Evolutionary conservation across 805 yeast species (phyloP).

Genomic region (Candida michaelii): DNA sequence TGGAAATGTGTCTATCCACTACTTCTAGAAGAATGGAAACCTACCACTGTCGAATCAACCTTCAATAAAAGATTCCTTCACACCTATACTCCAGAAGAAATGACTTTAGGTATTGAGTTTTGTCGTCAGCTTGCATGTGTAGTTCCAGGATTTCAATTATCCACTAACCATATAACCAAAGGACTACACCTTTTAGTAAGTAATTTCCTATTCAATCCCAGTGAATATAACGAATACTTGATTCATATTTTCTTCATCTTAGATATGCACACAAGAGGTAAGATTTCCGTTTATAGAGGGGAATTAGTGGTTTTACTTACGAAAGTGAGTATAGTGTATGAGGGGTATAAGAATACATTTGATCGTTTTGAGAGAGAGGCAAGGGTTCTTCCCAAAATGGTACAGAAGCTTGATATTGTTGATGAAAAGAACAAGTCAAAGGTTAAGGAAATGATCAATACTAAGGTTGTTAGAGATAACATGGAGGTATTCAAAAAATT

Average conservation of each 20-base stretch:
- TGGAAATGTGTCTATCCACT: too few species aligned
- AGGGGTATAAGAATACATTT: too few species aligned
- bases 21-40: too few species aligned
- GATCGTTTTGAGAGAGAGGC: too few species aligned
- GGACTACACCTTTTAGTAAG: not conserved
- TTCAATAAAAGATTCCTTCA: not conserved
- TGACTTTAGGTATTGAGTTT: not conserved
- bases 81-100: not conserved
- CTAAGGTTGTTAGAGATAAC: slow-evolving; percentile 10
- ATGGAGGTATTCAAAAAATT: slow-evolving; percentile 14
- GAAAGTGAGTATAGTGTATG: too few species aligned
- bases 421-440: too few species aligned
- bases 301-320: not conserved
- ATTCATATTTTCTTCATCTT: not conserved
- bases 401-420: too few species aligned
- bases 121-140: not conserved
- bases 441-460: too few species aligned
- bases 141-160: not conserved
- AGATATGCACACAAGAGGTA: not conserved
- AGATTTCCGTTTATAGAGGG: not conserved
- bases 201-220: slow-evolving; percentile 1
- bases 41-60: too few species aligned
- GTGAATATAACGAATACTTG: not conserved
- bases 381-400: too few species aligned
- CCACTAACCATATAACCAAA: not conserved